Base-by-base conservation (phyloP, 192 early-diverging fungal species). In the Allomyces arbusculus region DNA sequence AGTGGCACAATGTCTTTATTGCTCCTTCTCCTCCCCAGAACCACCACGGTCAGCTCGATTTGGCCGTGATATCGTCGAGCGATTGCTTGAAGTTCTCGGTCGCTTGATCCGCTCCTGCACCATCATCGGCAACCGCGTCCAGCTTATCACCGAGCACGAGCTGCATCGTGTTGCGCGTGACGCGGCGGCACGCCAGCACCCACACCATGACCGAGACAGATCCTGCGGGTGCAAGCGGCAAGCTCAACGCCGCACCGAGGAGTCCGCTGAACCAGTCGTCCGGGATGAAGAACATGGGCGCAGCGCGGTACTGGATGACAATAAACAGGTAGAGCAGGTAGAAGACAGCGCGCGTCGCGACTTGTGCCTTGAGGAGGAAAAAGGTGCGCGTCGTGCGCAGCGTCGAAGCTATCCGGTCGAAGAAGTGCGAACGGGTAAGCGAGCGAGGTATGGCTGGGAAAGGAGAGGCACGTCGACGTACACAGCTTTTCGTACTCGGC, bases 401-500 rank as follows among this genome's bases (percentile, higher is more conserved):
- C 3, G 12, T n/a, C 16, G 50, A 58, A 2, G 50, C 50, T 58
- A 58, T 58, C 20, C 16, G 33, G 33, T 40, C 33, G 33, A 40
- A 40, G 3, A 40, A 3, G 7, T 3, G 7, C 8, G 33, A 40
- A 8, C 33, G 33, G 33, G 26, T 28, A 58, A 58, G 26, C 25
- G 61, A 9, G 44, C 16, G 55, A 33, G 9, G 20, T 63, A 61
- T 25, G 25, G 14, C 26, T 28, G 23, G 25, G 55, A 0, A 28
- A 63, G 22, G 58, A 1, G 1, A 20, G 5, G 5, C 2, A 68
- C n/a, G 20, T 45, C 24, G 61, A 58, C 78, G 72, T 79, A 87
- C 84, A 76, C 63, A 79, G 63, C 28, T 75, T 78, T 63, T 91
- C 88, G 61, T 86, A 82, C 63, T 84, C 82, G n/a, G 80, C 79